Base-by-base conservation (phyloP, 1,284 basidiomycete species). In the Irpex rosettiformis region DNA sequence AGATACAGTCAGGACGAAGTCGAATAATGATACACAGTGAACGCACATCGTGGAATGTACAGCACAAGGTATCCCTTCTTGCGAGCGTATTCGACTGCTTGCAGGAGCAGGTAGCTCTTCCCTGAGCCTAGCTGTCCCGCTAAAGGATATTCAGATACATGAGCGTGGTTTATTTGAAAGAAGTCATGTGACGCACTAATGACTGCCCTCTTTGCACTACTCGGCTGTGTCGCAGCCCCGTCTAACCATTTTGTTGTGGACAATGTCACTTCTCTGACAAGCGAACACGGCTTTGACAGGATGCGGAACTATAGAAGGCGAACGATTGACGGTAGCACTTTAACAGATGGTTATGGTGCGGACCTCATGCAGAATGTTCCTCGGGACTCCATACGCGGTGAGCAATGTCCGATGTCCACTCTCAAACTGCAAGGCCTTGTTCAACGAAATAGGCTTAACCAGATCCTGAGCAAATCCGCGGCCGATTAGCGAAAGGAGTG, bases 91-190 rank as follows among this genome's bases (percentile, higher is more conserved):
- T 91, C 80, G 0, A 93, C 85, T 0, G 88, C 80, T 70, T 98
- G 96, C 2, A 96, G 74, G 22, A 98, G 75, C 21, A 94, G 73
- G 62, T 84, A 86, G 58, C 89, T 93, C 75, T 98, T 98, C 25
- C 96, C 96, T 57, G 82, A 85, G 1, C 95, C 96, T 5, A 80
- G 62, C 1, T 79, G 71, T n/a, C 95, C 96, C 61, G 84, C 91
- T 93, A 60, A 7, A 27, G 49, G 33, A 5, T 27, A 30, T 18
- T 42, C 13, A 33, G 25, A 18, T 24, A 24, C 49, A 57, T 51
- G 29, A 30, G 56, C 45, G 51, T 21, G 13, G 61, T 11, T 5
- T 1, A 18, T 37, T 21, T 1, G 28, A 16, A 25, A 18, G 11
- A 5, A 29, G 47, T n/a, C 10, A 16, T 25, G 18, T 22, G 43